Evolutionary conservation across 352 stramenopile genomes (phyloP).

Genomic region (Globisporangium cylindrosporum): DNA sequence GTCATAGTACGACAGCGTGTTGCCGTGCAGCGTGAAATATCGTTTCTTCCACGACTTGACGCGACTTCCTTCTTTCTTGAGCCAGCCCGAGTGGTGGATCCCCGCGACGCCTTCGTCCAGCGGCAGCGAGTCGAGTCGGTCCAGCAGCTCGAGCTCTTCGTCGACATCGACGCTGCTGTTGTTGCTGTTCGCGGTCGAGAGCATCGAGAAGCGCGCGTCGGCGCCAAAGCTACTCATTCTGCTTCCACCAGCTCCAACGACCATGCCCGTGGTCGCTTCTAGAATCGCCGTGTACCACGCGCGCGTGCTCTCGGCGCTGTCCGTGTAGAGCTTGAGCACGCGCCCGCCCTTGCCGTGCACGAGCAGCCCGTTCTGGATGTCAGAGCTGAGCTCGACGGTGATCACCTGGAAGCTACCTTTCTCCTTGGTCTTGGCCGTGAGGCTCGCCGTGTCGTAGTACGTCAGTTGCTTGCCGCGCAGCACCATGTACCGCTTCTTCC

Average conservation of each 20-base stretch:
- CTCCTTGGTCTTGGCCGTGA: constrained; percentile 57
- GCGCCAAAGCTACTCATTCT: constrained; percentile 15
- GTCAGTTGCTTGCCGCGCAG: constrained; percentile 74
- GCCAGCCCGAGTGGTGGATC: constrained; percentile 73
- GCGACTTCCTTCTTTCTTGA: constrained; percentile 74
- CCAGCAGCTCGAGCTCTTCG: constrained; percentile 50
- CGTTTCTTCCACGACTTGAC: constrained; percentile 83
- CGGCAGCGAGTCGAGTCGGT: constrained; percentile 53
- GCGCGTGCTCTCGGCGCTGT: constrained; percentile 63
- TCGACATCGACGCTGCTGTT: constrained; percentile 43
- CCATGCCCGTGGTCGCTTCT: constrained; percentile 41
- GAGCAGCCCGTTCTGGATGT: constrained; percentile 81
- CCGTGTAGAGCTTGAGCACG: constrained; percentile 87
- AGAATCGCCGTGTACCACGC: constrained; percentile 77
- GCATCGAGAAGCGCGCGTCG: constrained; percentile 41
- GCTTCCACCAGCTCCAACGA: constrained; percentile 6
- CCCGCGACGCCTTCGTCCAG: constrained; percentile 42
- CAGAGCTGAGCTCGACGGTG: constrained; percentile 74
- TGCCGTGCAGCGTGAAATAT: constrained; percentile 75
- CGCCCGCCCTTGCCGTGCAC: constrained; percentile 76
- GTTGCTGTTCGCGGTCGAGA: constrained; percentile 27
- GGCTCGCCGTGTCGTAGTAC: constrained; percentile 77
- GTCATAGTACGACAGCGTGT: constrained; percentile 83
- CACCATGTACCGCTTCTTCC: constrained; percentile 88
- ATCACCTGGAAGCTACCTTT: constrained; percentile 85